Conservation (phyloP, 1,284 basidiomycete species). For the Apiotrichum siamense region DNA sequence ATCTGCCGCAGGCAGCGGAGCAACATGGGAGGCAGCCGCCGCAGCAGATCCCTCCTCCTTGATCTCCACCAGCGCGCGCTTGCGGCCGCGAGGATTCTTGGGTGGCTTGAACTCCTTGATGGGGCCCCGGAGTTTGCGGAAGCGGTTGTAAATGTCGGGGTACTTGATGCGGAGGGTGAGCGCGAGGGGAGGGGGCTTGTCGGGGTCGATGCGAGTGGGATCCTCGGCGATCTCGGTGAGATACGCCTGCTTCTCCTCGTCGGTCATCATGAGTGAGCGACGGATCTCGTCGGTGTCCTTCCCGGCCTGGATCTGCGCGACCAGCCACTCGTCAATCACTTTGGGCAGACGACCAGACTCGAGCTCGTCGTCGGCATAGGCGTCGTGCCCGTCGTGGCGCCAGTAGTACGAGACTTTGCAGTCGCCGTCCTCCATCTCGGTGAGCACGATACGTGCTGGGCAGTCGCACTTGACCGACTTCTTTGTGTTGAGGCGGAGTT, state of each 20-base stretch:
- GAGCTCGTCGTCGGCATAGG: slow-evolving; percentile 33
- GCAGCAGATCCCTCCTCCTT: too few species aligned
- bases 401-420: slow-evolving; percentile 40
- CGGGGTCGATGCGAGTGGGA: slow-evolving; percentile 25
- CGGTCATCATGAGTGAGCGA: slow-evolving; percentile 30
- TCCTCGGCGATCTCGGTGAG: slow-evolving; percentile 32
- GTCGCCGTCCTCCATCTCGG: slow-evolving; percentile 35
- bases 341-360: slow-evolving; percentile 38
- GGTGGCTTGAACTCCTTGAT: slow-evolving; percentile 34
- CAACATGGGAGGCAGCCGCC: too few species aligned
- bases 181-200: slow-evolving; percentile 37
- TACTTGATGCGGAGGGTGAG: slow-evolving; percentile 41
- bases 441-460: slow-evolving; percentile 37
- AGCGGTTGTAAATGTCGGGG: slow-evolving; percentile 46
- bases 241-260: slow-evolving; percentile 36
- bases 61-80: slow-evolving; percentile 1
- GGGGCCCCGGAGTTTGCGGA: slow-evolving; percentile 40
- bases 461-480: slow-evolving; percentile 45
- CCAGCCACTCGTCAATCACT: slow-evolving; percentile 41
- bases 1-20: too few species aligned
- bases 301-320: slow-evolving; percentile 35
- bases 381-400: slow-evolving; percentile 44
- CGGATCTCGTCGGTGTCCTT: slow-evolving; percentile 39
- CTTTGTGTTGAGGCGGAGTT: slow-evolving; percentile 42
- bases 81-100: slow-evolving; percentile 19